Conservation (phyloP, 805 yeast species). For the Danielia reshetovae region DNA sequence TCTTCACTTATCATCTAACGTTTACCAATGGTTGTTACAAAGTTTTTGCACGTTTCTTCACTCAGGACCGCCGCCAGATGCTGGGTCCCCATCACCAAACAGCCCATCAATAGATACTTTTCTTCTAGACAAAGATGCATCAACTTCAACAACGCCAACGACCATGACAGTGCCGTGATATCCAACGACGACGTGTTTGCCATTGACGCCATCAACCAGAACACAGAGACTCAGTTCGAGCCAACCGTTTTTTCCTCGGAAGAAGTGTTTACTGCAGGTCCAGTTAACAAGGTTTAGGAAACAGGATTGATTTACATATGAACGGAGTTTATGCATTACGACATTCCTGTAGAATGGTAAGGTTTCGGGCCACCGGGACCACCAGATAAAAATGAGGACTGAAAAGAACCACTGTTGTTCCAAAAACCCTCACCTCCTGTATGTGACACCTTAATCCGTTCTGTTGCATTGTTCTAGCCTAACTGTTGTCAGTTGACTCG, state of each 20-base stretch:
- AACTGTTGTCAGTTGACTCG: no score
- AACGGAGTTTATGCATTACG: no score
- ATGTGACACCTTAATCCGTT: no score
- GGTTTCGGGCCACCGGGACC: no score
- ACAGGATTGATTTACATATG: no score
- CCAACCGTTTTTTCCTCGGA: constrained; percentile 40
- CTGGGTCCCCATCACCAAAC: constrained; percentile 31
- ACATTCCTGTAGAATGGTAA: no score
- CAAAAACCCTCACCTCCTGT: no score
- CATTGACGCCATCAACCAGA: constrained; percentile 6
- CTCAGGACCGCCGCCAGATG: constrained; percentile 41
- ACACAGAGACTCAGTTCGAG: constrained; percentile 24
- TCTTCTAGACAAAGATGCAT: constrained; percentile 35
- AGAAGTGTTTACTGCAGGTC: constrained; percentile 41
- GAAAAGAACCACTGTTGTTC: no score
- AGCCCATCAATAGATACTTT: constrained; percentile 23
- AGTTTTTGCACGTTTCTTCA: constrained; percentile 30
- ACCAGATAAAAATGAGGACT: no score
- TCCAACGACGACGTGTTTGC: constrained; percentile 31
- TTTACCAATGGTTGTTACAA: constrained; percentile 22
- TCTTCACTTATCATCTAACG: not conserved
- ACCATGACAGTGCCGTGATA: constrained; percentile 25
- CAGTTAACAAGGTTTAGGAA: constrained; percentile 32
- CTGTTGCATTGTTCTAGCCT: no score
- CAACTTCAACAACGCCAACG: constrained; percentile 30